phyloP scores from a whole-genome alignment of 305 asterid genomes.

The Ajuga reptans region DNA sequence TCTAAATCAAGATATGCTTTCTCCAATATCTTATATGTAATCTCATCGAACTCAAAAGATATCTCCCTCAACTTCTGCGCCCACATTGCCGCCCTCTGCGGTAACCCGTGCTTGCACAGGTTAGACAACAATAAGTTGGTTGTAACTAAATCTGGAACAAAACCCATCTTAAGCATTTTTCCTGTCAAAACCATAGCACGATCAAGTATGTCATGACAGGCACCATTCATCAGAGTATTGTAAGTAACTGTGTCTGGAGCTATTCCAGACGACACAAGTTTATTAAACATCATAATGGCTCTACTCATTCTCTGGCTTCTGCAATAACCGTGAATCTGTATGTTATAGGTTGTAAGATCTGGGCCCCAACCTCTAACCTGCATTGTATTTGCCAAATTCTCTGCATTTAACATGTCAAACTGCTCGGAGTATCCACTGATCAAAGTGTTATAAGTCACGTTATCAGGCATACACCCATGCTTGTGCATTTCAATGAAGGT shows the following conservation, averaged over 20 bases:
- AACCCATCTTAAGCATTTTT: slow-evolving; percentile 79
- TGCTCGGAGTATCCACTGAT: slow-evolving; percentile 74
- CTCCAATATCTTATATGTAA: slow-evolving; percentile 57
- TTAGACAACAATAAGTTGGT: slow-evolving; percentile 66
- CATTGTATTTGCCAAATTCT: slow-evolving; percentile 50
- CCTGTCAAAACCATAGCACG: slow-evolving; percentile 84
- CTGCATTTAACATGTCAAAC: slow-evolving; percentile 67
- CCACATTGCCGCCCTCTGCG: slow-evolving; percentile 75
- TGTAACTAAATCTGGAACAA: slow-evolving; percentile 76
- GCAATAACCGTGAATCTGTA: slow-evolving; percentile 64
- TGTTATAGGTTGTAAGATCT: slow-evolving; percentile 75
- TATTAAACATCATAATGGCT: slow-evolving; percentile 65
- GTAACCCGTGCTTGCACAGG: slow-evolving; percentile 72
- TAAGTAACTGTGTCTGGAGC: slow-evolving; percentile 83
- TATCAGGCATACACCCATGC: slow-evolving; percentile 61
- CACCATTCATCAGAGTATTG: slow-evolving; percentile 67
- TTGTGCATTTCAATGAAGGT: slow-evolving; percentile 53
- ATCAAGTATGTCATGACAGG: slow-evolving; percentile 72
- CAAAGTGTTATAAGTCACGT: slow-evolving; percentile 80
- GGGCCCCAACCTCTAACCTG: slow-evolving; percentile 66
- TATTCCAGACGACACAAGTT: slow-evolving; percentile 66
- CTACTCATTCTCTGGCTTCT: slow-evolving; percentile 56
- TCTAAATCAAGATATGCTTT: slow-evolving; percentile 51
- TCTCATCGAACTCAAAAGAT: slow-evolving; percentile 70
- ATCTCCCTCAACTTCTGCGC: slow-evolving; percentile 72